These are phyloP conservation scores for Petunia axillaris DNA, from an alignment of 257 asterid species.

Conservation along the genomic window DNA sequence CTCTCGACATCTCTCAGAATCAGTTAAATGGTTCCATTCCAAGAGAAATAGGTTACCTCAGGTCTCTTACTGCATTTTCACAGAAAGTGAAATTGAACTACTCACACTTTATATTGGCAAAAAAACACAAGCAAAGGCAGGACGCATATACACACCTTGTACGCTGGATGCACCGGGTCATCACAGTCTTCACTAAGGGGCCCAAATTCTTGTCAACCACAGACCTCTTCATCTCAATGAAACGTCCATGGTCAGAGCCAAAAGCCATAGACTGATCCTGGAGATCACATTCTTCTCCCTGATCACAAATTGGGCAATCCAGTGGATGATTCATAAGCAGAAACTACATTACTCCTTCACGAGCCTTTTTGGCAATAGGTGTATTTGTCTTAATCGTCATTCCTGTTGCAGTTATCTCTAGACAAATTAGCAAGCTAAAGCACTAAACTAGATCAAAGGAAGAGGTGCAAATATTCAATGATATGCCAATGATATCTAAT, in stretches of 20 bases:
- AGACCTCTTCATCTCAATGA: slow-evolving; percentile 89
- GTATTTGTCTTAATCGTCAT: slow-evolving; percentile 97
- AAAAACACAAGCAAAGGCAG: neutral
- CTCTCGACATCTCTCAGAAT: neutral
- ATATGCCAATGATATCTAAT: neutral
- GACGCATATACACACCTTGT: slow-evolving; percentile 55
- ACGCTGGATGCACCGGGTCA: slow-evolving; percentile 95
- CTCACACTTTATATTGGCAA: neutral
- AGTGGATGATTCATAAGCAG: slow-evolving; percentile 94
- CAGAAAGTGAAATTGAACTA: neutral
- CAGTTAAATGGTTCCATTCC: neutral
- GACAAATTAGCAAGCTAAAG: slow-evolving; percentile 5
- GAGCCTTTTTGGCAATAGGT: slow-evolving; percentile 93
- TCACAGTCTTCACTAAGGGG: slow-evolving; percentile 93
- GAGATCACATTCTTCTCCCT: slow-evolving; percentile 98
- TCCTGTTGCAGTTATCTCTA: slow-evolving; percentile 45
- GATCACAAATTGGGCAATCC: slow-evolving; percentile 99
- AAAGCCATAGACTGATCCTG: slow-evolving; percentile 98
- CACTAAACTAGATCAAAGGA: neutral
- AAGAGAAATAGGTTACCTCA: neutral
- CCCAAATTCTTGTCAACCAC: slow-evolving; percentile 98
- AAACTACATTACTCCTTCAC: slow-evolving; percentile 99
- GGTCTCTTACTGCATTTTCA: neutral
- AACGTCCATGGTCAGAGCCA: slow-evolving; percentile 96
- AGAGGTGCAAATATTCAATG: neutral